Base-by-base conservation (phyloP, 2,329 filamentous ascomycete species). In the Talaromyces atroroseus region DNA sequence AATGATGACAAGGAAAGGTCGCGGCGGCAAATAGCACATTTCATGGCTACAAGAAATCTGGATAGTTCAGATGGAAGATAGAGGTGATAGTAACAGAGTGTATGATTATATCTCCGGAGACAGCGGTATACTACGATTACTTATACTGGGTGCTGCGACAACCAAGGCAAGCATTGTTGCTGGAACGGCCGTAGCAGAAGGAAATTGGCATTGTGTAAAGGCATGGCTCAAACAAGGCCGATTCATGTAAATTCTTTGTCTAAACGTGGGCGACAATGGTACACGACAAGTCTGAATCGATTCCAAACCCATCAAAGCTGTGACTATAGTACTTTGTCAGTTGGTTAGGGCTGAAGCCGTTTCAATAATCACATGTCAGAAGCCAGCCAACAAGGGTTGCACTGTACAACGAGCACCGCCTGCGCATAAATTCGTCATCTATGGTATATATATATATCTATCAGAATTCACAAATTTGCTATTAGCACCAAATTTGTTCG, bases 381-480 rank as follows among this genome's bases (percentile, higher is more conserved):
- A 45, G 21, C 11, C 32, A 26, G n/a, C n/a, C 26, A 52, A 18
- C 65, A 59, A 64, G 59, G 26, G n/a, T n/a, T n/a, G n/a, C n/a
- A 29, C 11, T 29, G 8, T 29, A 29, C 26, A 29, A 8, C 26
- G 2, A 29, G 26, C 26, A 29, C 26, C 26, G 6, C 5, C 24
- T 26, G 7, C 24, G 24, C 24, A 26, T 26, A 26, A 7, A 26
- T 26, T 4, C 24, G 8, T 26, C 4, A 7, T 29, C 26, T 29
- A 29, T 7, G 8, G 8, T 29, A 29, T 29, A 29, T 29, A 29
- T 10, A 26, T 26, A 2, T 29, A 51, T 60, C 32, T 16, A 14
- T 36, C 8, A 16, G 26, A 36, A 36, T 36, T 36, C 14, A 36
- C 11, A 6, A 36, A 14, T 36, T 14, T 36, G 3, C 5, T 36